Conservation (phyloP, 768 basidiomycete genomes). For the Hygrocybe coccinea region DNA sequence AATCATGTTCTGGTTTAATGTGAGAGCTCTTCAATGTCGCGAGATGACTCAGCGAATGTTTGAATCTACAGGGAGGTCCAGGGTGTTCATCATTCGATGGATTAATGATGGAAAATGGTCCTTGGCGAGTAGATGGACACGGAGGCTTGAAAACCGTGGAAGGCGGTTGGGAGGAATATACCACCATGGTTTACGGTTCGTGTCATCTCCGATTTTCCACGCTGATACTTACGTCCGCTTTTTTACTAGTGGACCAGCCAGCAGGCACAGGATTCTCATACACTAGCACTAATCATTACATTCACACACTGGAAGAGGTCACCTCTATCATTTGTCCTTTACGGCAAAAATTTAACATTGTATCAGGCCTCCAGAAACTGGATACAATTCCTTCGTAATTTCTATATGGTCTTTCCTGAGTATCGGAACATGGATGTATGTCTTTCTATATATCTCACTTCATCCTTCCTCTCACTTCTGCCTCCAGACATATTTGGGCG, state of each 20-base stretch:
- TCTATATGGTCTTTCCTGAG: constrained; percentile 90
- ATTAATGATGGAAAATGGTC: constrained; percentile 97
- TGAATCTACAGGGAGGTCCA: constrained; percentile 81
- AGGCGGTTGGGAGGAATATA: constrained; percentile 97
- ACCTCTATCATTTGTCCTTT: background rate
- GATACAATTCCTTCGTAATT: constrained; percentile 79
- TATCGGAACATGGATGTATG: constrained; percentile 76
- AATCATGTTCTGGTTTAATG: constrained; percentile 96
- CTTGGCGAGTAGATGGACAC: constrained; percentile 73
- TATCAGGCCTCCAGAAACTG: constrained; percentile 70
- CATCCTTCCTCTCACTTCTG: background rate
- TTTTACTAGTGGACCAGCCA: constrained; percentile 86
- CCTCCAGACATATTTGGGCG: constrained; percentile 87
- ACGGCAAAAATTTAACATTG: constrained; percentile 7
- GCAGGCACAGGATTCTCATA: constrained; percentile 94
- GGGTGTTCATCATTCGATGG: constrained; percentile 98
- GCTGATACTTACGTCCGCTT: constrained; percentile 3
- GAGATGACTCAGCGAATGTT: background rate
- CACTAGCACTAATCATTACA: constrained; percentile 77
- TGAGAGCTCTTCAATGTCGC: constrained; percentile 32
- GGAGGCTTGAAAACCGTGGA: constrained; percentile 68
- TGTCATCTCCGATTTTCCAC: constrained; percentile 11
- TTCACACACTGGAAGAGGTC: constrained; percentile 71
- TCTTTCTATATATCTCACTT: constrained; percentile 12
- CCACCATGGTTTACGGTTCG: constrained; percentile 87